These are phyloP conservation scores for Opeltia flavorubescens DNA, from an alignment of 495 filamentous ascomycete species.

Conservation along the genomic window DNA sequence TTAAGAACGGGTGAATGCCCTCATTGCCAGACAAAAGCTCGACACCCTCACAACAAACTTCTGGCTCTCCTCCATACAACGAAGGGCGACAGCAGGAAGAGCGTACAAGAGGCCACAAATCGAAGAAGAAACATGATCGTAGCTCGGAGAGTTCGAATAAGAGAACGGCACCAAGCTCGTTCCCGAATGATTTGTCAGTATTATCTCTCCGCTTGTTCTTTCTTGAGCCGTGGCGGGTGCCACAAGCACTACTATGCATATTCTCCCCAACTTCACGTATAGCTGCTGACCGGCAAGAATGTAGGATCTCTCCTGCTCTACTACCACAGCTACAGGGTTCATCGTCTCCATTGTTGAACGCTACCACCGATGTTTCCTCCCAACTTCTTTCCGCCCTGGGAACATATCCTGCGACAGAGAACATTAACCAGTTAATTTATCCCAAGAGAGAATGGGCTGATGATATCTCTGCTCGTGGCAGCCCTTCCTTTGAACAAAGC, in stretches of 20 bases:
- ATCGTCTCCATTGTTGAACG: conserved; percentile 2
- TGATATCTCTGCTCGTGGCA: conserved; percentile 34
- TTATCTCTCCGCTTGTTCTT: conserved; percentile 1
- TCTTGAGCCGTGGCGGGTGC: too few relatives aligned
- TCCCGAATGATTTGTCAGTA: conserved; percentile 26
- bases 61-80: conserved; percentile 2
- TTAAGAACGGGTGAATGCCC: conserved; percentile 16
- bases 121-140: conserved; percentile 30
- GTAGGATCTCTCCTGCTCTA: conserved; percentile 18
- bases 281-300: background rate
- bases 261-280: too few relatives aligned
- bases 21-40: conserved; percentile 12
- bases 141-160: conserved; percentile 21
- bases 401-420: conserved; percentile 21
- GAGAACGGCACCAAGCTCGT: conserved; percentile 1
- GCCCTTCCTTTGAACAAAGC: conserved; percentile 30
- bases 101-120: conserved; percentile 29
- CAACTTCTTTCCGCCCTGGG: conserved; percentile 31
- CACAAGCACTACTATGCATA: too few relatives aligned
- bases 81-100: conserved; percentile 19
- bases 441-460: conserved; percentile 36
- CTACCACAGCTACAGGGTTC: conserved; percentile 13
- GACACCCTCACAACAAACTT: conserved; percentile 8
- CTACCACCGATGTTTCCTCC: conserved; percentile 23
- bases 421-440: conserved; percentile 20